phyloP scores from a whole-genome alignment of 129 eudicot species.

The Saussurea involucrata region DNA sequence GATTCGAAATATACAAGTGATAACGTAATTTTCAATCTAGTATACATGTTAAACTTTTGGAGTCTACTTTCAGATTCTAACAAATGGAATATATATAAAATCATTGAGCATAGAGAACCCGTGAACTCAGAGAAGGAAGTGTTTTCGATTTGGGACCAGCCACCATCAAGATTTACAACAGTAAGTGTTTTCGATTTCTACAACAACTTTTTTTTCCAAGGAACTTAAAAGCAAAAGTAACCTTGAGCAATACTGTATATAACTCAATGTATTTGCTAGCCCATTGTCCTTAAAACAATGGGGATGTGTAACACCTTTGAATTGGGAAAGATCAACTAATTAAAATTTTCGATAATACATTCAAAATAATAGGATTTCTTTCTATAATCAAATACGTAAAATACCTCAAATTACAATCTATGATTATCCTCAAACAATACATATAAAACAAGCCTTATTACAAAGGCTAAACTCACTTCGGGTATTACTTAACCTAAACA shows the following conservation, averaged over 20 bases:
- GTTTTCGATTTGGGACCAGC: neutral
- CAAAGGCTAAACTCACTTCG: too few relatives aligned
- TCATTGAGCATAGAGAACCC: neutral
- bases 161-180: neutral
- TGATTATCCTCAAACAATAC: too few relatives aligned
- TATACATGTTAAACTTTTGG: neutral
- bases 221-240: neutral
- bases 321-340: too few relatives aligned
- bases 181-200: neutral
- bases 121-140: neutral
- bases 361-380: too few relatives aligned
- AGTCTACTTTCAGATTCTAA: neutral
- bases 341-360: too few relatives aligned
- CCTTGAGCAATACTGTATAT: neutral
- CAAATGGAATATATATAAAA: neutral
- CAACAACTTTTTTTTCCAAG: neutral
- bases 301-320: too few relatives aligned
- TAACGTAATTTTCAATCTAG: too few relatives aligned
- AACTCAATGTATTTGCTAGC: neutral
- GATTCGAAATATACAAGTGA: neutral
- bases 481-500: too few relatives aligned
- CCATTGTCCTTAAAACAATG: neutral
- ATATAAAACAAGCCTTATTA: too few relatives aligned
- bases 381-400: too few relatives aligned
- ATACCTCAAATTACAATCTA: too few relatives aligned